phyloP scores from a whole-genome alignment of 495 filamentous ascomycete species.

The Barbatosphaeria neglecta region DNA sequence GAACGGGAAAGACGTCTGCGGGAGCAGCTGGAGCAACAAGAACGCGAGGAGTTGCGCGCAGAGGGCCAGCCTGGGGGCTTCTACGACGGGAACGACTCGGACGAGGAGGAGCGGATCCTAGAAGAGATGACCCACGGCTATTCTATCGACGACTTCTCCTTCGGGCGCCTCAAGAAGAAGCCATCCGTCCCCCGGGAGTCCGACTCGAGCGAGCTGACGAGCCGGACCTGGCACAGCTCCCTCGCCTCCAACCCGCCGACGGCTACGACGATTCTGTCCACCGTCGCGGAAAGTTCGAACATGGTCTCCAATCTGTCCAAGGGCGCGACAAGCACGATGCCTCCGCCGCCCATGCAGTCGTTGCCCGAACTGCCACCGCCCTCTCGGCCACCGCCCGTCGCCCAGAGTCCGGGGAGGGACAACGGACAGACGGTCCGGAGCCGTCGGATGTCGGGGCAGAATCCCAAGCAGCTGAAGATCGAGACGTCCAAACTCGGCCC shows the following conservation, averaged over 20 bases:
- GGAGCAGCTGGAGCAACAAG: constrained; percentile 13
- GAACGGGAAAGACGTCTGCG: constrained; percentile 36
- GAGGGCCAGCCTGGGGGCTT: constrained; percentile 19
- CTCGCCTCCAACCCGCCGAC: constrained; percentile 67
- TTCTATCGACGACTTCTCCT: constrained; percentile 76
- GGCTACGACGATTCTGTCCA: constrained; percentile 58
- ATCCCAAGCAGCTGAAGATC: constrained; percentile 75
- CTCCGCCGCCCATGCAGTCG: constrained; percentile 32
- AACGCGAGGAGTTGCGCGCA: constrained; percentile 25
- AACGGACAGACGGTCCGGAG: constrained; percentile 51
- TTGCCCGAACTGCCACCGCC: constrained; percentile 25
- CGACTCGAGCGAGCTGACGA: constrained; percentile 74
- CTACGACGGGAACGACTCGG: constrained; percentile 63
- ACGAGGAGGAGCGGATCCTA: constrained; percentile 81
- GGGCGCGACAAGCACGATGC: constrained; percentile 14
- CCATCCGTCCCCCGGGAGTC: constrained; percentile 77
- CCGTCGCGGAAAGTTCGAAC: constrained; percentile 59
- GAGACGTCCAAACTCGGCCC: constrained; percentile 53
- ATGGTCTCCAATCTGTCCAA: constrained; percentile 8
- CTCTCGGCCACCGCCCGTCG: constrained; percentile 9
- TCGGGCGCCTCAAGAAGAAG: constrained; percentile 54
- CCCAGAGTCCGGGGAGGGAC: constrained; percentile 12
- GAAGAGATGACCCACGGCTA: constrained; percentile 90
- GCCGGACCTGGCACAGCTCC: constrained; percentile 81
- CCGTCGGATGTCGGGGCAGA: constrained; percentile 70